These are phyloP conservation scores for Claviceps sp. DNA, from an alignment of 2,329 filamentous ascomycete genomes.

Conservation along the genomic window DNA sequence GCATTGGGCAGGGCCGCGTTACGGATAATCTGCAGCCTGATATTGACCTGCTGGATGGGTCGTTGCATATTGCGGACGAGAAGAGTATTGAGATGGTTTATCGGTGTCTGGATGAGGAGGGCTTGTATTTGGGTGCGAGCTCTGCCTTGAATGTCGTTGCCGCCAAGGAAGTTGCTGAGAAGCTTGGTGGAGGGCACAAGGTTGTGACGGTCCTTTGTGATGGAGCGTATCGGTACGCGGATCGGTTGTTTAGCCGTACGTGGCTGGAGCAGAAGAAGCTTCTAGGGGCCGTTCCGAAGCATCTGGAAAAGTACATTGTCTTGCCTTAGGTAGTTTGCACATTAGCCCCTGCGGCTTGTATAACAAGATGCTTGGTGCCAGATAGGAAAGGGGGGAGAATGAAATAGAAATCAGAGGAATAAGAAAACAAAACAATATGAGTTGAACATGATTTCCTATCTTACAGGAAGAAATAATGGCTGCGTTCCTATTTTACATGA, in stretches of 20 bases:
- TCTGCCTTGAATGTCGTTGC: conserved; percentile 91
- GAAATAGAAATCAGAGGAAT: background rate
- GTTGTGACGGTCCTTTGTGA: conserved; percentile 92
- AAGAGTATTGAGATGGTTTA: conserved; percentile 98
- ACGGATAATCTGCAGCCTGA: conserved; percentile 91
- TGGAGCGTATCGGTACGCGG: conserved; percentile 94
- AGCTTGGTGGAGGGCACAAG: conserved; percentile 75
- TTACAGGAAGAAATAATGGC: no score
- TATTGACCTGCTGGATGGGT: conserved; percentile 70
- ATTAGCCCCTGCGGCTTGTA: no score
- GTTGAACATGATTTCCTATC: conserved; percentile 10
- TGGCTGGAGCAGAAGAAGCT: conserved; percentile 85
- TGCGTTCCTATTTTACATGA: background rate
- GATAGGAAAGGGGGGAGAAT: background rate
- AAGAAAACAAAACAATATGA: conserved; percentile 3
- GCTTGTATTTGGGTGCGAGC: conserved; percentile 86
- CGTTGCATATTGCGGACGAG: conserved; percentile 74
- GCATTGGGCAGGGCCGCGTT: conserved; percentile 89
- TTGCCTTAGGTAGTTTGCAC: conserved; percentile 42
- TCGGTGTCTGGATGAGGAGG: conserved; percentile 88
- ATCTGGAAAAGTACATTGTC: conserved; percentile 88
- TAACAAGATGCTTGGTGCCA: background rate
- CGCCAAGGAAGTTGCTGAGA: conserved; percentile 84
- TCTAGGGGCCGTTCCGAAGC: conserved; percentile 65
- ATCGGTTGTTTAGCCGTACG: conserved; percentile 79